A percentile compares a stretch with the other conserved stretches of the same genome.
phyloP scores from a whole-genome alignment of 176 grass and related monocot species.

The Oryza australiensis region DNA sequence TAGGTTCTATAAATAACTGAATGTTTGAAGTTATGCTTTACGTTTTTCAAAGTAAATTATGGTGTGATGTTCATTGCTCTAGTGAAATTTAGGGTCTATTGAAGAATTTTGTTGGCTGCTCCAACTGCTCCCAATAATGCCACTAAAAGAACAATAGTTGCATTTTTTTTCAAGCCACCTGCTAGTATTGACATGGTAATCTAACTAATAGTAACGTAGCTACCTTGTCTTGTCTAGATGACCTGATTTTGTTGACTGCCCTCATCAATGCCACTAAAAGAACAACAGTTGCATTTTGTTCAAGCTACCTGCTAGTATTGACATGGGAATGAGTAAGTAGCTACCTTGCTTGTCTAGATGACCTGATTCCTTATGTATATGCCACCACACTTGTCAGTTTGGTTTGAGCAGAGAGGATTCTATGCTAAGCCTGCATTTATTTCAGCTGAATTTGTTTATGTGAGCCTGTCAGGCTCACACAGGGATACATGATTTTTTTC shows the following conservation, averaged over 20 bases:
- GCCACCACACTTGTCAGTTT: neutral
- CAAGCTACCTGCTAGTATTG: neutral
- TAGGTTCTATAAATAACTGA: neutral
- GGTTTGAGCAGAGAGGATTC: neutral
- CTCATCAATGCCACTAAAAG: no score
- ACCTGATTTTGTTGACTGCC: no score
- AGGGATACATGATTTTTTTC: neutral
- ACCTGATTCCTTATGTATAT: neutral
- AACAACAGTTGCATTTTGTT: slow-evolving; percentile 3
- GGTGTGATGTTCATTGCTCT: neutral
- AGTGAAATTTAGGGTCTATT: neutral
- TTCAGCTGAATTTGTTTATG: neutral
- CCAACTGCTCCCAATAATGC: neutral
- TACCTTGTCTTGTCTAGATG: no score
- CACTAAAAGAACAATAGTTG: neutral
- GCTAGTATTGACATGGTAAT: no score
- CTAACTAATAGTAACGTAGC: no score
- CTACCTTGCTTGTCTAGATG: neutral
- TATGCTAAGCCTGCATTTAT: neutral
- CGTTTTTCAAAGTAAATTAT: neutral
- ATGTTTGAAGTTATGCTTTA: neutral
- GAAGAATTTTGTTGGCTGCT: neutral
- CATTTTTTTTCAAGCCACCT: no score
- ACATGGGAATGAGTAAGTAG: neutral
- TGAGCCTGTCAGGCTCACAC: neutral